Percentiles rank a stretch among this genome's conserved stretches.
These are phyloP conservation scores for Lentithecium fluviatile DNA, from an alignment of 495 filamentous ascomycete species.

Conservation along the genomic window DNA sequence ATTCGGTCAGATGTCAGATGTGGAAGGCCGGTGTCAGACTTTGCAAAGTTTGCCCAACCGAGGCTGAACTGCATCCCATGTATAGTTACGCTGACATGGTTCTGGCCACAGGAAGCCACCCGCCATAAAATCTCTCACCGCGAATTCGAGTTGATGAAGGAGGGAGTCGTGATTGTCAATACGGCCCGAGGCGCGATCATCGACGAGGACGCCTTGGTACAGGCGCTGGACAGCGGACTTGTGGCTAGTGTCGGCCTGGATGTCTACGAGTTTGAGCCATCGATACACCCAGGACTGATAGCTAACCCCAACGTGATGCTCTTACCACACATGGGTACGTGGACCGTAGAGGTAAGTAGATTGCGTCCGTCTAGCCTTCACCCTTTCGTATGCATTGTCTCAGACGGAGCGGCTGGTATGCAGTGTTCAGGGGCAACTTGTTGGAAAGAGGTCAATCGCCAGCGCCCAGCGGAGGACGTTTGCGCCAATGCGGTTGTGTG, in stretches of 20 bases:
- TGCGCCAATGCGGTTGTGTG: not conserved
- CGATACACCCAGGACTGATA: constrained; percentile 60
- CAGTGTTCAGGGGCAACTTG: not conserved
- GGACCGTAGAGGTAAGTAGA: constrained; percentile 58
- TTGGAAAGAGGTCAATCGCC: not conserved
- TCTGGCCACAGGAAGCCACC: constrained; percentile 50
- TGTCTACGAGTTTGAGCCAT: constrained; percentile 69
- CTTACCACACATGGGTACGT: constrained; percentile 70
- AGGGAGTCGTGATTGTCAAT: constrained; percentile 68
- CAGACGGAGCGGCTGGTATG: not conserved
- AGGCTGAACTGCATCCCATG: no score
- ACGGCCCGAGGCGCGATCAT: constrained; percentile 69
- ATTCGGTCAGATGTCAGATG: no score
- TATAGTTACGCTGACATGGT: no score
- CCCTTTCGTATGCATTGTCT: not conserved
- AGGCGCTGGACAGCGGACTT: constrained; percentile 60
- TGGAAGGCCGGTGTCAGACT: no score
- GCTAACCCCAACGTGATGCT: constrained; percentile 60
- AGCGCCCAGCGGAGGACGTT: constrained; percentile 5
- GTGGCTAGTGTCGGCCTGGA: constrained; percentile 63
- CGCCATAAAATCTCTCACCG: constrained; percentile 62
- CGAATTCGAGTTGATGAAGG: constrained; percentile 69
- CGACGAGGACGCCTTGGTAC: constrained; percentile 67
- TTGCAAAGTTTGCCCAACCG: no score
- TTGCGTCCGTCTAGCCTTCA: not conserved